Evolutionary conservation across 2,329 filamentous ascomycete genomes (phyloP).

Genomic region (Botryotinia globosa): DNA sequence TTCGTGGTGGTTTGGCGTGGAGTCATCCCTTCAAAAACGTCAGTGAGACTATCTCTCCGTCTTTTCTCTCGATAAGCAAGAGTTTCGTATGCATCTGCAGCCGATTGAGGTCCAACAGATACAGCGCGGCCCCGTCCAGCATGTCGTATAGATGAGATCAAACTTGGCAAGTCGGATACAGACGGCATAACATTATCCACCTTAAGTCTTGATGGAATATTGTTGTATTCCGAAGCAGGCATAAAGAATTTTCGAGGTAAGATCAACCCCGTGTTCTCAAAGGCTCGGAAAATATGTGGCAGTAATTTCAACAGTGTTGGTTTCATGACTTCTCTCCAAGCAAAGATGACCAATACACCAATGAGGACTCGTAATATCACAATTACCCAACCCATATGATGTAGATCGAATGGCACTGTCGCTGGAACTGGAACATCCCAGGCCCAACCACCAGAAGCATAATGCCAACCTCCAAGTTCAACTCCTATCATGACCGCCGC

Average conservation of each 20-base stretch:
- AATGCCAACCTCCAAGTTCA: constrained; percentile 82
- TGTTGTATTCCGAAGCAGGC: constrained; percentile 84
- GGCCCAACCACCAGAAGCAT: constrained; percentile 45
- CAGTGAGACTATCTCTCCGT: constrained; percentile 54
- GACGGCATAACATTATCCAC: constrained; percentile 88
- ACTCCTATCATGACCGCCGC: constrained; percentile 84
- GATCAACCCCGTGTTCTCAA: constrained; percentile 75
- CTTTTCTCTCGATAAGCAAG: constrained; percentile 81
- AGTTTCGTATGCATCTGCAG: constrained; percentile 93
- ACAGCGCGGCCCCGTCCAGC: constrained; percentile 75
- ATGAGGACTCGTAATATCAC: constrained; percentile 67
- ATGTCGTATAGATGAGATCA: constrained; percentile 78
- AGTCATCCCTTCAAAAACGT: constrained; percentile 24
- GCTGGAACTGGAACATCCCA: constrained; percentile 53
- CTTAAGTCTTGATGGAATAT: constrained; percentile 68
- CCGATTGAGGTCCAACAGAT: constrained; percentile 90
- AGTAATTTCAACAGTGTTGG: constrained; percentile 72
- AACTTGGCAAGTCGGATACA: constrained; percentile 79
- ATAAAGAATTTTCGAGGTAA: constrained; percentile 89
- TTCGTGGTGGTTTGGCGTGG: constrained; percentile 20
- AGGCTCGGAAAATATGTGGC: constrained; percentile 81
- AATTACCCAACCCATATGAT: constrained; percentile 62
- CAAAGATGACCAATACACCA: constrained; percentile 80
- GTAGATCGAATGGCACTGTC: constrained; percentile 61
- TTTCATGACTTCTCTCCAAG: constrained; percentile 89